Percentiles rank a stretch among this genome's conserved stretches.
These are phyloP conservation scores for Collariella sp. DNA, from an alignment of 495 filamentous ascomycete species.

Conservation along the genomic window DNA sequence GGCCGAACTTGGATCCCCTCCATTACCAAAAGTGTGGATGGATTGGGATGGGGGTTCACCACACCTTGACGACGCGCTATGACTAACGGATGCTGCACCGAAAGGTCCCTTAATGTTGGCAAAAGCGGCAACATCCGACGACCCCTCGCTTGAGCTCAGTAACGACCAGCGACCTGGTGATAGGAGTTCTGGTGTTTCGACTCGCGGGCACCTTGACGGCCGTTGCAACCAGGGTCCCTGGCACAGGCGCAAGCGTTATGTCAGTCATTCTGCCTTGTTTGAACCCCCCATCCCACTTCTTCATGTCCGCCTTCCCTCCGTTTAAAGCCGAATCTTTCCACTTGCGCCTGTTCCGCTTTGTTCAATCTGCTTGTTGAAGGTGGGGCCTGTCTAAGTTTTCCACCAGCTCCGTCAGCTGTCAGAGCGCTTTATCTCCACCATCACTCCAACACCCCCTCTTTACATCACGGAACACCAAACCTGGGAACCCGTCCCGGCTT, in stretches of 20 bases:
- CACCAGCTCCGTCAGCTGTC: background rate
- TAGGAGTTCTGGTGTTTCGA: background rate
- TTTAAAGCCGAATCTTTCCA: background rate
- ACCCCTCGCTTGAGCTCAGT: background rate
- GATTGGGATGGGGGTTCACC: conserved; percentile 3
- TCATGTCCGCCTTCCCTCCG: background rate
- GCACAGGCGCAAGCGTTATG: too few relatives aligned
- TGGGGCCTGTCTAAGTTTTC: background rate
- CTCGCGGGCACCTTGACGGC: too few relatives aligned
- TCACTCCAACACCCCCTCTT: background rate
- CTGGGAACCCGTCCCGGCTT: background rate
- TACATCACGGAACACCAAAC: background rate
- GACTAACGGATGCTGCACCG: conserved; percentile 5
- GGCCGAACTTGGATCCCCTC: background rate
- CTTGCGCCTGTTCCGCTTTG: background rate
- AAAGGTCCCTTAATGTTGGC: background rate
- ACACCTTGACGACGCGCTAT: conserved; percentile 6
- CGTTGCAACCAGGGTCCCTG: too few relatives aligned
- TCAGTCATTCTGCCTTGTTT: too few relatives aligned
- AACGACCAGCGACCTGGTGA: background rate
- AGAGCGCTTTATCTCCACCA: background rate
- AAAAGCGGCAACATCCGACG: background rate
- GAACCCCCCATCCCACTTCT: too few relatives aligned
- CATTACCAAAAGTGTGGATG: background rate
- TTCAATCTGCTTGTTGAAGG: background rate